A percentile compares a stretch with the other conserved stretches of the same genome.
Evolutionary conservation across 2,329 filamentous ascomycete genomes (phyloP).

Genomic region (Calonectria fujianensis): DNA sequence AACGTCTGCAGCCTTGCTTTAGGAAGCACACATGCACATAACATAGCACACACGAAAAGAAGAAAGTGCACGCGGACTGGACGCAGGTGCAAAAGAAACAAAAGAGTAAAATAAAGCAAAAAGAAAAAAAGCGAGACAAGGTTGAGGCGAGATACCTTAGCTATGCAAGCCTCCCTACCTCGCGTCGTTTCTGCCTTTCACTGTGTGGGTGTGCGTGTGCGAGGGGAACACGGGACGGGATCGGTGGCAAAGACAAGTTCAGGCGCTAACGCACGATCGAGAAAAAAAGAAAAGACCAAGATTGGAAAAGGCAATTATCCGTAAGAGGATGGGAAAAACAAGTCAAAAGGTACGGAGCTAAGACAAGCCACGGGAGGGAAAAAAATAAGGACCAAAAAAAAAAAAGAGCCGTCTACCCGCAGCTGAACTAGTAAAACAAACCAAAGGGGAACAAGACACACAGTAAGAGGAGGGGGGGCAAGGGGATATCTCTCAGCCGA

Average conservation of each 20-base stretch:
- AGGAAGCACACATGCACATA: background rate
- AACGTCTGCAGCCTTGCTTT: slow-evolving; percentile 24
- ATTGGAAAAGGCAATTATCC: background rate
- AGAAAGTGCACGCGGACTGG: background rate
- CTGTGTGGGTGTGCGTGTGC: background rate
- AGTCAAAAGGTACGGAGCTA: slow-evolving; percentile 4
- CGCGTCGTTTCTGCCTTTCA: background rate
- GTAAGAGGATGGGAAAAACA: background rate
- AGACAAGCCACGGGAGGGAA: slow-evolving; percentile 1
- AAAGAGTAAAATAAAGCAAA: background rate
- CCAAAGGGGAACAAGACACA: slow-evolving; percentile 19
- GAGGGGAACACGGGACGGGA: slow-evolving; percentile 14
- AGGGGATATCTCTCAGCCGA: slow-evolving; percentile 12
- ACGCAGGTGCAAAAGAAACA: background rate
- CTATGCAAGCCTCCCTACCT: background rate
- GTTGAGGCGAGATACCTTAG: background rate
- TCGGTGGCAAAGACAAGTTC: slow-evolving; percentile 24
- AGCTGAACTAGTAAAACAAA: slow-evolving; percentile 23
- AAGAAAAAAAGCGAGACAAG: background rate
- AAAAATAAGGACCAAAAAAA: background rate
- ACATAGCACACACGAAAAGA: background rate
- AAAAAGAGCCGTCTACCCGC: slow-evolving; percentile 6
- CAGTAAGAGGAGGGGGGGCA: background rate
- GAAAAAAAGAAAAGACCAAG: background rate
- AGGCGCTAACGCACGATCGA: slow-evolving; percentile 26